Conservation (phyloP, 371 early-diverging fungal genomes). For the Mortierella polycephala region DNA sequence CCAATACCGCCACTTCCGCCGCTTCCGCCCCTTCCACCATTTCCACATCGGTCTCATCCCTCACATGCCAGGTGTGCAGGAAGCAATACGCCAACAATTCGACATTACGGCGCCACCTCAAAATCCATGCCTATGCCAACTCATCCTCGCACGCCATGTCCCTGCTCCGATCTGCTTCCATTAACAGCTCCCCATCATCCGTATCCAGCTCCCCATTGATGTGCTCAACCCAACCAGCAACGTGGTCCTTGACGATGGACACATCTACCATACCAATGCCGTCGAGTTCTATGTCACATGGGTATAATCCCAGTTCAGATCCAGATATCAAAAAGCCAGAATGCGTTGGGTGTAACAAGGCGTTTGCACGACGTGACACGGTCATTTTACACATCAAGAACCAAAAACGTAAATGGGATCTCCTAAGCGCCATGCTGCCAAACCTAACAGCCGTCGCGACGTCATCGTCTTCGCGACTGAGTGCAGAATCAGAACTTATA, state of each 20-base stretch:
- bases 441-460: background rate
- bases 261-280: background rate
- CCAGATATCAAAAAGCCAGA: slow-evolving; percentile 44
- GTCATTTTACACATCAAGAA: slow-evolving; percentile 52
- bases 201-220: background rate
- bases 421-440: slow-evolving; percentile 15
- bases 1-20: background rate
- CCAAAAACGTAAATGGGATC: slow-evolving; percentile 44
- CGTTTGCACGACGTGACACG: slow-evolving; percentile 49
- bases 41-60: background rate
- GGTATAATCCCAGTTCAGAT: slow-evolving; percentile 28
- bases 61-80: slow-evolving; percentile 29
- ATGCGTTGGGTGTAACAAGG: slow-evolving; percentile 46
- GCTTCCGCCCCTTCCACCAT: background rate
- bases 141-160: background rate
- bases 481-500: slow-evolving; percentile 6
- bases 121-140: slow-evolving; percentile 38
- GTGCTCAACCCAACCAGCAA: background rate
- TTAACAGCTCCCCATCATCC: background rate
- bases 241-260: background rate
- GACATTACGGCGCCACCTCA: slow-evolving; percentile 39
- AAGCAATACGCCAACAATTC: slow-evolving; percentile 52
- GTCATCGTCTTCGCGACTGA: background rate
- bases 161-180: background rate
- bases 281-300: background rate